Base-by-base conservation (phyloP, 495 filamentous ascomycete species). In the Penicillium canescens region DNA sequence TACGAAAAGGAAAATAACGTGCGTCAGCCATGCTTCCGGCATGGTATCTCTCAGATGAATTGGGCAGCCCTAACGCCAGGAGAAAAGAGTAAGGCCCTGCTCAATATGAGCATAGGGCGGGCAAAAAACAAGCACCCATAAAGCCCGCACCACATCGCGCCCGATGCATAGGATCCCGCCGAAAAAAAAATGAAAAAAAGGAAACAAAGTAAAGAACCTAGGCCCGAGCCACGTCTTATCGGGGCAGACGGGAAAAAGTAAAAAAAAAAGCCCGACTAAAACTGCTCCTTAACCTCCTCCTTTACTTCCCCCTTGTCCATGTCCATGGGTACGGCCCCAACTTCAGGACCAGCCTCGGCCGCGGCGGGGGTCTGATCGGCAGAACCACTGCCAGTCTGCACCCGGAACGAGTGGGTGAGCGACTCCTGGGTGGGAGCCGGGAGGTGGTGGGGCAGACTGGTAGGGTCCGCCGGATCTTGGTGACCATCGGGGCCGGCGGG, bases 341-440 rank as follows among this genome's bases (percentile, higher is more conserved):
- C 51, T 33, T 70, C 70, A 35, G 57, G 60, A 18, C 47, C 57
- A 10, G 56, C 54, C 10, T 67, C 68, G 2, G 46, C 60, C 7
- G 56, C 55, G 26, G 35, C 61, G 18, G 62, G 61, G n/a, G 65
- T 64, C 9, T 58, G 60, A 3, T 73, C 69, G 21, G 54, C 55
- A 21, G 65, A 67, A 12, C 66, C 66, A 34, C 61, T 63, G 20
- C 63, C 65, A 1, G 57, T 53, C 42, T 71, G 70, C 34, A 75
- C 61, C 8, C 74, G 71, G 67, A 77, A 77, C 6, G 72, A 65
- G 16, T 73, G 72, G 11, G 66, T 74, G 41, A 75, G 61, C 24
- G 74, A 70, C 41, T 76, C 68, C 55, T 76, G 72, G 8, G 67
- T 68, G 11, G 72, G 74, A 12, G 71, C 73, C 3, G 74, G 72